These are phyloP conservation scores for Microthyrium microscopicum DNA, from an alignment of 2,329 filamentous ascomycete species.

Conservation along the genomic window DNA sequence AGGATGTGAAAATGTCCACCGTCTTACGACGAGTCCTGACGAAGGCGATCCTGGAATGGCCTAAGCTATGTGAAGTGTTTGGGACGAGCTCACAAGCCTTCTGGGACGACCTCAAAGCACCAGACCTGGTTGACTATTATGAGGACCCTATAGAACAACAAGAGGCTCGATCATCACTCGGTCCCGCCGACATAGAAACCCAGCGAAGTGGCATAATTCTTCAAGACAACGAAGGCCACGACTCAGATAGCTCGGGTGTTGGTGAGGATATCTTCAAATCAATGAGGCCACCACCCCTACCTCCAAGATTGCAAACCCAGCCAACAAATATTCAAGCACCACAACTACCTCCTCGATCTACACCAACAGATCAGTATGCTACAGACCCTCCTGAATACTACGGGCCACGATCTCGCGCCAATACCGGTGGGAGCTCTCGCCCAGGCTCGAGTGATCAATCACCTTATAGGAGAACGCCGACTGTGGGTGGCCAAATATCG, in stretches of 20 bases:
- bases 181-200: conserved; percentile 2
- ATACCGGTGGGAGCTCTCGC: no score
- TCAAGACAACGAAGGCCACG: conserved; percentile 1
- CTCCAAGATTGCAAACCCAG: not conserved
- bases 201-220: conserved; percentile 2
- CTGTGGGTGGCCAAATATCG: not conserved
- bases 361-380: not conserved
- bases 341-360: not conserved
- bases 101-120: conserved; percentile 22
- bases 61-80: conserved; percentile 25
- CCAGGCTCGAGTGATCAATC: no score
- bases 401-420: not conserved
- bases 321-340: not conserved
- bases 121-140: conserved; percentile 25
- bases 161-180: not conserved
- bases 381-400: not conserved
- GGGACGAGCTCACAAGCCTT: conserved; percentile 22
- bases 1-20: conserved; percentile 36
- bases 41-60: conserved; percentile 30
- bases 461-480: conserved; percentile 1
- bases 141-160: conserved; percentile 25
- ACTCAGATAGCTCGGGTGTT: no score
- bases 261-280: no score
- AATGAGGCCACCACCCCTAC: conserved; percentile 3
- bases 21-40: conserved; percentile 33